Conservation (phyloP, 225 moss, liverwort and hornwort species). For the Anthoceros angustus region DNA sequence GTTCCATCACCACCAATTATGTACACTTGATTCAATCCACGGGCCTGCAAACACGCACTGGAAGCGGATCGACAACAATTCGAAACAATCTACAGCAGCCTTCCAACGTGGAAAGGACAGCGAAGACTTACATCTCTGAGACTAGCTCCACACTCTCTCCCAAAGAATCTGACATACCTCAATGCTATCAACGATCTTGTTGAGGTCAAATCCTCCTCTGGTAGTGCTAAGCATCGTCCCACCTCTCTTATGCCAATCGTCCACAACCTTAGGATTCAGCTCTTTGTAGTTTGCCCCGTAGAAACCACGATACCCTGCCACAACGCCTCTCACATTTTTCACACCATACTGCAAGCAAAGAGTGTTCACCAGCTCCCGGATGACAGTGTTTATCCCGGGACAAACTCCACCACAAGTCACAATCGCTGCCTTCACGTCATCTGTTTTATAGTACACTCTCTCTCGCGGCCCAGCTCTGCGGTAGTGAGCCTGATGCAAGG, state of each 20-base stretch:
- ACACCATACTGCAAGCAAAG: slow-evolving; percentile 56
- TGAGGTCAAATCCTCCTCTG: slow-evolving; percentile 46
- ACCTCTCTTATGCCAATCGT: slow-evolving; percentile 61
- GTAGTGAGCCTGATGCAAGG: slow-evolving; percentile 8
- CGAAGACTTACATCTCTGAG: background rate
- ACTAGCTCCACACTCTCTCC: background rate
- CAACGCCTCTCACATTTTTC: slow-evolving; percentile 49
- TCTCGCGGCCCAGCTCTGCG: slow-evolving; percentile 18
- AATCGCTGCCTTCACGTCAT: slow-evolving; percentile 58
- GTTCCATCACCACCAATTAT: slow-evolving; percentile 43
- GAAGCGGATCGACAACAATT: too few species aligned
- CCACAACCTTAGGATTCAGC: slow-evolving; percentile 31
- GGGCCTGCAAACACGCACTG: slow-evolving; percentile 12
- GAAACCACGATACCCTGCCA: slow-evolving; percentile 61
- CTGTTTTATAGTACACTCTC: slow-evolving; percentile 30
- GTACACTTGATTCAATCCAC: slow-evolving; percentile 52
- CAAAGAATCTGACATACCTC: slow-evolving; percentile 5
- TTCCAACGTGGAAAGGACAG: background rate
- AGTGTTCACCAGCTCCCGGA: slow-evolving; percentile 59
- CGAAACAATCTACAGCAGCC: too few species aligned
- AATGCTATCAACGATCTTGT: slow-evolving; percentile 58
- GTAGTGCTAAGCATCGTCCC: slow-evolving; percentile 55
- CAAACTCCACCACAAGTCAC: slow-evolving; percentile 76
- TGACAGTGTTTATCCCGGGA: slow-evolving; percentile 68
- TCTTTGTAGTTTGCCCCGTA: slow-evolving; percentile 38